phyloP scores from a whole-genome alignment of 1,284 basidiomycete genomes.

The Puccinia triticina region DNA sequence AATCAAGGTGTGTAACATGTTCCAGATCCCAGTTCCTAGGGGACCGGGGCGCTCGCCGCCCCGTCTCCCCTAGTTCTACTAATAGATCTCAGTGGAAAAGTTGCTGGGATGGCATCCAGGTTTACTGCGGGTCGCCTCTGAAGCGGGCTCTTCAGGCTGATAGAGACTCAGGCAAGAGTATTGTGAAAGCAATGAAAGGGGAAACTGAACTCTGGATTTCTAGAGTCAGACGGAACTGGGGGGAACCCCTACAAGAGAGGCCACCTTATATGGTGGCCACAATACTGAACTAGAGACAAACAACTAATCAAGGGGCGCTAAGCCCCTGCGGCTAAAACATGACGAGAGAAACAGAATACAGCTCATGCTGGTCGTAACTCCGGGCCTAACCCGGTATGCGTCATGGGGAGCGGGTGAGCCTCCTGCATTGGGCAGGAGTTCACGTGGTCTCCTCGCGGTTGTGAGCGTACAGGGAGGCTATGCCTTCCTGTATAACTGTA shows the following conservation, averaged over 20 bases:
- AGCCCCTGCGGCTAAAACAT: neutral
- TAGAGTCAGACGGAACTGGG: neutral
- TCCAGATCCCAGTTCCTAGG: too few relatives aligned
- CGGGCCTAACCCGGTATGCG: too few relatives aligned
- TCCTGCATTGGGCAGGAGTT: neutral
- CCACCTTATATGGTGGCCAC: neutral
- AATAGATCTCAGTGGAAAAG: too few relatives aligned
- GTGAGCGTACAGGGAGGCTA: neutral
- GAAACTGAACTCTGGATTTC: neutral
- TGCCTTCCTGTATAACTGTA: neutral
- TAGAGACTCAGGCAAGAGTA: neutral
- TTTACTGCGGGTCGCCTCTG: neutral
- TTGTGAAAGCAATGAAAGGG: neutral
- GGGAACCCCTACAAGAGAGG: neutral
- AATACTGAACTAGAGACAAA: neutral
- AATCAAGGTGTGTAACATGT: too few relatives aligned
- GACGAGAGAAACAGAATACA: neutral
- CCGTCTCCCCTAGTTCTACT: too few relatives aligned
- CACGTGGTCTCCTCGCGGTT: neutral
- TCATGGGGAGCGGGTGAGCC: neutral
- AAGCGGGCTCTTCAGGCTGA: neutral
- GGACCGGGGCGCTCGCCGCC: too few relatives aligned
- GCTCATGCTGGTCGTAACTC: neutral
- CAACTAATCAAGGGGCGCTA: neutral
- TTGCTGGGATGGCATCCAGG: too few relatives aligned